A percentile compares a stretch with the other conserved stretches of the same genome.
Conservation (phyloP, 805 yeast species). For the Metschnikowia koreensis region DNA sequence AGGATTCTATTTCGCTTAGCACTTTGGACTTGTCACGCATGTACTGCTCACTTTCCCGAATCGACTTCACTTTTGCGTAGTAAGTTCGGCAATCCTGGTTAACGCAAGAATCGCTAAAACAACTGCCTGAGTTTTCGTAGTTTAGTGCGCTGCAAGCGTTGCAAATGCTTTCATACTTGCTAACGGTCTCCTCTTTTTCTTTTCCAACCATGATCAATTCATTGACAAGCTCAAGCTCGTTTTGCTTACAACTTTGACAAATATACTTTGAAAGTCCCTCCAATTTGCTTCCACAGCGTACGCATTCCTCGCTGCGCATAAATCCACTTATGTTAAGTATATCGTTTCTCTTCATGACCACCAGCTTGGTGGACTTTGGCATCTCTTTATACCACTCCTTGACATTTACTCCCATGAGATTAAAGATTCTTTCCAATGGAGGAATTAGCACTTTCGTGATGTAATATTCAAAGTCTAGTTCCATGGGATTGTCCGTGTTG, state of each 20-base stretch:
- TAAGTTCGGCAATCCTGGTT: constrained; percentile 67
- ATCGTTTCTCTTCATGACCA: constrained; percentile 9
- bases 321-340: constrained; percentile 13
- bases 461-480: constrained; percentile 80
- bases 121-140: constrained; percentile 11
- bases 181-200: constrained; percentile 16
- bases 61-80: constrained; percentile 49
- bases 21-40: constrained; percentile 3
- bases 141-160: constrained; percentile 22
- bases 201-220: constrained; percentile 24
- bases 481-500: constrained; percentile 32
- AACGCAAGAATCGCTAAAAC: constrained; percentile 37
- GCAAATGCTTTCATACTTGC: constrained; percentile 18
- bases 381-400: constrained; percentile 71
- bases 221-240: constrained; percentile 37
- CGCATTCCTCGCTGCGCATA: constrained; percentile 13
- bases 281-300: constrained; percentile 11
- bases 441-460: constrained; percentile 82
- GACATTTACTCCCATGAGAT: constrained; percentile 78
- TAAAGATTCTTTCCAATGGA: constrained; percentile 82
- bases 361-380: constrained; percentile 39
- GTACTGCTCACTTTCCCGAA: constrained; percentile 13
- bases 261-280: constrained; percentile 12
- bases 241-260: constrained; percentile 21
- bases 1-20: neutral